Evolutionary conservation across 768 basidiomycete genomes (phyloP).

Genomic region (Amanita pallidorosea): DNA sequence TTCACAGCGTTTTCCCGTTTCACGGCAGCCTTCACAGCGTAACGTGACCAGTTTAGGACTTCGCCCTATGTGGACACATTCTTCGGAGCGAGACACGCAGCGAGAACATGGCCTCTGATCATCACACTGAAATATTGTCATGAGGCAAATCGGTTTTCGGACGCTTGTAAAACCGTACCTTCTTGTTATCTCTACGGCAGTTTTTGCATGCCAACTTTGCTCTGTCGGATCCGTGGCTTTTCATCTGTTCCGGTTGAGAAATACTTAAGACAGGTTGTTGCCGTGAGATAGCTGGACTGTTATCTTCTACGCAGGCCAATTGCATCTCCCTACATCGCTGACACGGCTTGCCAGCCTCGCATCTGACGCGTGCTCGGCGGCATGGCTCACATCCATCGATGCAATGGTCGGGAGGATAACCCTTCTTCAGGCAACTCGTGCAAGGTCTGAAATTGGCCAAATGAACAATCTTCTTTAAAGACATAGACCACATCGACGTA

Average conservation of each 20-base stretch:
- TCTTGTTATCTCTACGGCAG: slow-evolving; percentile 58
- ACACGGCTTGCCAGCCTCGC: slow-evolving; percentile 39
- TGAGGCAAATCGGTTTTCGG: slow-evolving; percentile 3
- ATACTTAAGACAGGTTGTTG: slow-evolving; percentile 14
- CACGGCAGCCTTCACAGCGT: slow-evolving; percentile 48
- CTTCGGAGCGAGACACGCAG: slow-evolving; percentile 41
- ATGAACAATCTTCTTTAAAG: slow-evolving; percentile 1
- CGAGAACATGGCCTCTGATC: slow-evolving; percentile 53
- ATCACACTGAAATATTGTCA: slow-evolving; percentile 34
- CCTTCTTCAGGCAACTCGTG: slow-evolving; percentile 44
- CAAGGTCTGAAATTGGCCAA: slow-evolving; percentile 36
- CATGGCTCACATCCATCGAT: slow-evolving; percentile 54
- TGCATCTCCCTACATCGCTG: slow-evolving; percentile 40
- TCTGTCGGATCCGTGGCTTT: slow-evolving; percentile 26
- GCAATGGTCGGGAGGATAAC: slow-evolving; percentile 40
- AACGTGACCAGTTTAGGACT: slow-evolving; percentile 48
- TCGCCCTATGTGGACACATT: slow-evolving; percentile 45
- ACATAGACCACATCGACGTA: slow-evolving; percentile 14
- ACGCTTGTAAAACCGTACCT: slow-evolving; percentile 24
- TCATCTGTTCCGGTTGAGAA: slow-evolving; percentile 16
- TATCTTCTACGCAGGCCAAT: slow-evolving; percentile 40
- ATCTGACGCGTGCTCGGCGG: slow-evolving; percentile 45
- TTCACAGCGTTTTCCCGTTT: slow-evolving; percentile 48
- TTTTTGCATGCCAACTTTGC: slow-evolving; percentile 49
- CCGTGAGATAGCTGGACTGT: slow-evolving; percentile 13